These are phyloP conservation scores for Leccinum discolor DNA, from an alignment of 1,284 basidiomycete genomes.

Conservation along the genomic window DNA sequence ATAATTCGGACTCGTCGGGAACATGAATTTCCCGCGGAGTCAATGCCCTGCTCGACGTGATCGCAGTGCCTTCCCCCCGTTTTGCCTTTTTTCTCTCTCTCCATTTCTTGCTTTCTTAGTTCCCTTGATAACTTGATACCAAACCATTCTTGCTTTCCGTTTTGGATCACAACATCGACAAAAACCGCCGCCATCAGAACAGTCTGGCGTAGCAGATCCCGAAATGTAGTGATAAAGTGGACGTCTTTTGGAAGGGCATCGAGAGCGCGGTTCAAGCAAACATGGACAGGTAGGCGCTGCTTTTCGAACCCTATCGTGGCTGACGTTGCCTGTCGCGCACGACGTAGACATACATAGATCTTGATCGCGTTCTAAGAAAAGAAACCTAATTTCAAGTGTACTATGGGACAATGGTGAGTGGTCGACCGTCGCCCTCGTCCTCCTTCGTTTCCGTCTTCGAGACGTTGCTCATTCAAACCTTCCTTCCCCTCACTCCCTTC, in stretches of 20 bases:
- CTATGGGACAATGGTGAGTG: slow-evolving; percentile 78
- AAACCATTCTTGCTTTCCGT: not conserved
- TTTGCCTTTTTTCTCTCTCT: not conserved
- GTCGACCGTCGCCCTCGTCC: not conserved
- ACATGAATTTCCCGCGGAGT: no score
- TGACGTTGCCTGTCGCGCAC: not conserved
- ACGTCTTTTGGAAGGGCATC: slow-evolving; percentile 72
- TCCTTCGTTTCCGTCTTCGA: slow-evolving; percentile 3
- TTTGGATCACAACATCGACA: slow-evolving; percentile 1
- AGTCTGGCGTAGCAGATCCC: slow-evolving; percentile 76
- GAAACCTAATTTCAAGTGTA: slow-evolving; percentile 67
- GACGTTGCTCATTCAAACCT: not conserved
- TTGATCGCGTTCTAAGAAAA: slow-evolving; percentile 74
- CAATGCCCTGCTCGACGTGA: no score
- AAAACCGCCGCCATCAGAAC: not conserved
- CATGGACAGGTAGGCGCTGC: slow-evolving; percentile 60
- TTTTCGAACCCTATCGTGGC: not conserved
- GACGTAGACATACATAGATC: slow-evolving; percentile 39
- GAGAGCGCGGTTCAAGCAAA: slow-evolving; percentile 61
- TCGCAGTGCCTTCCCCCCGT: not conserved
- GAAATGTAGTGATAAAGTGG: slow-evolving; percentile 73
- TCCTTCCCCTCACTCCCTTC: slow-evolving; percentile 26
- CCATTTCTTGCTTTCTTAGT: not conserved
- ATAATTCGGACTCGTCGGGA: no score
- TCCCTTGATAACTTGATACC: not conserved